Evolutionary conservation across 2,329 filamentous ascomycete genomes (phyloP), one percentile per base, ranked within the genome.

Genomic region (Pseudogymnoascus pannorum): DNA sequence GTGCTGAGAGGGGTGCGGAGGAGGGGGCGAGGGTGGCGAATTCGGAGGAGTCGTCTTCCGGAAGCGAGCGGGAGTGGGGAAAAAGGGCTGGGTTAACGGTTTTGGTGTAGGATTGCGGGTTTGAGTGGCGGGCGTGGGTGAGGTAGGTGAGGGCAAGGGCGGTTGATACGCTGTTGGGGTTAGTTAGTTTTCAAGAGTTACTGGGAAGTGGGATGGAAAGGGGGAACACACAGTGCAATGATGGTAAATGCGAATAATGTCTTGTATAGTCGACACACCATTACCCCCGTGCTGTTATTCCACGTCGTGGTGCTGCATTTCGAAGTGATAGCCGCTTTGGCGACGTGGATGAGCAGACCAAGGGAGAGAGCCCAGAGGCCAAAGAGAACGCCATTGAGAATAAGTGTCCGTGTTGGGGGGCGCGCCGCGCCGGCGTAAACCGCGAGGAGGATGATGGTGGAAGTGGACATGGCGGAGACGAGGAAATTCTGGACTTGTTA

Each of bases 111-210:
- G 40, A 24, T 44, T 44, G 40, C 2, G 20, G 40, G 22, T 48
- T 48, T 48, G 42, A 48, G 42, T 48, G 42, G 42, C 42, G 42
- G 42, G 42, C 42, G 42, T 48, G 42, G 42, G 42, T 14, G 22
- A 26, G 20, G 14, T 48, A 48, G n/a, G 42, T 16, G 22, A 48
- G 42, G 22, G 42, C 42, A 12, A 48, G 12, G 20, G 5, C 3
- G 42, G 42, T 48, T 26, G 42, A 48, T 48, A 22, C 42, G 22
- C 42, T 48, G 42, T 3, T 24, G 22, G 20, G 7, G 14, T 48
- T 48, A 48, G 22, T 26, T 48, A 4, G 1, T 8, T 12, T 48
- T 12, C 26, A 4, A 2, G 4, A 8, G 24, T 24, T 24, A 29
- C 4, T 24, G 18, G 40, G 18, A 11, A 16, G 20, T 0, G 18